These are phyloP conservation scores for Helianthus annuus DNA, from an alignment of 129 eudicot genomes.

Conservation along the genomic window DNA sequence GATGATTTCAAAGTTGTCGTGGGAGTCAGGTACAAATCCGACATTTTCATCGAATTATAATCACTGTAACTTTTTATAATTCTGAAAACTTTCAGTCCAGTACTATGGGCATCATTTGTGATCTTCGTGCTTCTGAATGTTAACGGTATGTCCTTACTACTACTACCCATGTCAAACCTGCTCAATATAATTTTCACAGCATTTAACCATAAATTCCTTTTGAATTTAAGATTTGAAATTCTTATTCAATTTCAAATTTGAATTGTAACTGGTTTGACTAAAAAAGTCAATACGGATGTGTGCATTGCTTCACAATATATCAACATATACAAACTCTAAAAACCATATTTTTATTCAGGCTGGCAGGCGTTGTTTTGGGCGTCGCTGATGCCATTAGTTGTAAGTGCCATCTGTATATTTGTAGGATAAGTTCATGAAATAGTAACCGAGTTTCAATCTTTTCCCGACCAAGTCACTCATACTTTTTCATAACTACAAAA, in stretches of 20 bases:
- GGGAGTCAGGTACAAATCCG: background rate
- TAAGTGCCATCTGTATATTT: conserved; percentile 39
- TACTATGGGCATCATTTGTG: background rate
- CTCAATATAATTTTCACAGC: background rate
- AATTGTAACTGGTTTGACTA: too few relatives aligned
- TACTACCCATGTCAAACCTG: too few relatives aligned
- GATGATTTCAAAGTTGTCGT: background rate
- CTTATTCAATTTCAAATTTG: background rate
- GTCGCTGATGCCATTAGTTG: conserved; percentile 70
- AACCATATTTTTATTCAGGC: conserved; percentile 42
- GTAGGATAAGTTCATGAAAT: too few relatives aligned
- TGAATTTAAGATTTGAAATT: background rate
- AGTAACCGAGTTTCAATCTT: too few relatives aligned
- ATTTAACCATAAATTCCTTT: background rate
- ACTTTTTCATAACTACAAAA: too few relatives aligned
- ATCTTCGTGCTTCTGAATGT: background rate
- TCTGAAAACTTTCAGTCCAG: conserved; percentile 27
- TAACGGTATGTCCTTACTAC: background rate
- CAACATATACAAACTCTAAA: background rate
- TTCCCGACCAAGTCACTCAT: too few relatives aligned
- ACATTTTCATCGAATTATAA: conserved; percentile 9
- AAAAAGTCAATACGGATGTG: too few relatives aligned
- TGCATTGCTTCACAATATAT: background rate
- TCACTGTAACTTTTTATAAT: background rate
- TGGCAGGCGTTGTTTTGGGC: conserved; percentile 89